These are phyloP conservation scores for Veloboletus limbatus DNA, from an alignment of 1,284 basidiomycete species.

Conservation along the genomic window DNA sequence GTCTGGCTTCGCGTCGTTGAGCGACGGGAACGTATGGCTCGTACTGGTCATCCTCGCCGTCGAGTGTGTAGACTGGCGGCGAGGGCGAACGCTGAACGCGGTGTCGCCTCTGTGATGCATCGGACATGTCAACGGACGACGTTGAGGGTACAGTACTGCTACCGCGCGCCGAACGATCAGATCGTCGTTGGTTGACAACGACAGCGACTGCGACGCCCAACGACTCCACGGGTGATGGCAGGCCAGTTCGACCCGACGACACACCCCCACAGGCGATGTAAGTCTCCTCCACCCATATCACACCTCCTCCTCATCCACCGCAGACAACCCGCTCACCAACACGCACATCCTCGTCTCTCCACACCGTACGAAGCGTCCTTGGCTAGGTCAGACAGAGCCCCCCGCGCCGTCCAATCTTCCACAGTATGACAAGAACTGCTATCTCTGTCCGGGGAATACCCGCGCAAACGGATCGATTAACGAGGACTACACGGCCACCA, in stretches of 20 bases:
- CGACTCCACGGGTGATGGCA: slow-evolving; percentile 41
- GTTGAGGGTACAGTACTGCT: background rate
- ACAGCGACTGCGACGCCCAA: background rate
- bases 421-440: slow-evolving; percentile 77
- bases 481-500: slow-evolving; percentile 67
- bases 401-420: slow-evolving; percentile 56
- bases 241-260: slow-evolving; percentile 60
- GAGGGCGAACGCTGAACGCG: slow-evolving; percentile 56
- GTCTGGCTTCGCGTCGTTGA: slow-evolving; percentile 78
- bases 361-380: slow-evolving; percentile 79
- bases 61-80: slow-evolving; percentile 55
- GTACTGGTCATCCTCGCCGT: slow-evolving; percentile 66
- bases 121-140: slow-evolving; percentile 23
- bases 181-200: too few species aligned
- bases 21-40: slow-evolving; percentile 88
- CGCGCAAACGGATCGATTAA: slow-evolving; percentile 78
- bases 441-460: slow-evolving; percentile 87
- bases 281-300: slow-evolving; percentile 22
- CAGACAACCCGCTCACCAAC: slow-evolving; percentile 76
- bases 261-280: slow-evolving; percentile 74
- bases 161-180: background rate
- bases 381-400: slow-evolving; percentile 81
- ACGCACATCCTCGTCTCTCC: slow-evolving; percentile 84
- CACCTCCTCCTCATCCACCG: slow-evolving; percentile 21
- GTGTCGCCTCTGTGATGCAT: slow-evolving; percentile 43